Percentiles rank a stretch among this genome's conserved stretches.
Evolutionary conservation across 345 rosid species (phyloP).

Genomic region (Jatropha curcas): DNA sequence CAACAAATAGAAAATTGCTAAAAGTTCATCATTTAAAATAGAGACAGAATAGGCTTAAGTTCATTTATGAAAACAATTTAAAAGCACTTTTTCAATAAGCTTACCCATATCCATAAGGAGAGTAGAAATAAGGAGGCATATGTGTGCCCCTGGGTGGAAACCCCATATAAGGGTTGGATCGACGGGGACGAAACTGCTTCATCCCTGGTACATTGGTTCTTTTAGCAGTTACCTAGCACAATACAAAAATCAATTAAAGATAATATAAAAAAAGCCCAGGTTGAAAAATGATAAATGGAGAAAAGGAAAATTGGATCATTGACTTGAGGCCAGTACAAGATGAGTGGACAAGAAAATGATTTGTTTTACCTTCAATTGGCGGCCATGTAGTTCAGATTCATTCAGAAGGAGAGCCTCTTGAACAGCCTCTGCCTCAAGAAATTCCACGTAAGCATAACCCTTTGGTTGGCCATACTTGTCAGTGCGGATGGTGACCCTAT

Average conservation of each 20-base stretch:
- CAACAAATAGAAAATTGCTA: constrained; percentile 9
- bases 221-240: constrained; percentile 56
- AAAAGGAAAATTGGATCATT: neutral
- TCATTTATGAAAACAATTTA: neutral
- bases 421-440: constrained; percentile 63
- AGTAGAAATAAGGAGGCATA: constrained; percentile 47
- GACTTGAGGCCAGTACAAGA: neutral
- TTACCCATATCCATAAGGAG: constrained; percentile 73
- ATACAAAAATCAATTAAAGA: neutral
- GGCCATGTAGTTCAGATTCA: constrained; percentile 72
- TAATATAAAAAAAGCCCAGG: neutral
- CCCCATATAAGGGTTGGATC: constrained; percentile 44
- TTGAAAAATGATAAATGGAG: neutral
- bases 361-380: constrained; percentile 60
- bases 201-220: constrained; percentile 73
- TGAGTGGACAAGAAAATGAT: neutral
- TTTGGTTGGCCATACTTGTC: constrained; percentile 78
- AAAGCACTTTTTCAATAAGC: neutral
- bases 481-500: constrained; percentile 67
- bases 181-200: constrained; percentile 67
- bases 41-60: neutral
- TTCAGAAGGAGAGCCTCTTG: constrained; percentile 62
- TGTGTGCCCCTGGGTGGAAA: constrained; percentile 40
- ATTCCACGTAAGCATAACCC: constrained; percentile 81
- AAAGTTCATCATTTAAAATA: neutral